Percentiles rank a stretch among this genome's conserved stretches.
Evolutionary conservation across 75 land plant species (phyloP).

Genomic region (Cupressus sempervirens): DNA sequence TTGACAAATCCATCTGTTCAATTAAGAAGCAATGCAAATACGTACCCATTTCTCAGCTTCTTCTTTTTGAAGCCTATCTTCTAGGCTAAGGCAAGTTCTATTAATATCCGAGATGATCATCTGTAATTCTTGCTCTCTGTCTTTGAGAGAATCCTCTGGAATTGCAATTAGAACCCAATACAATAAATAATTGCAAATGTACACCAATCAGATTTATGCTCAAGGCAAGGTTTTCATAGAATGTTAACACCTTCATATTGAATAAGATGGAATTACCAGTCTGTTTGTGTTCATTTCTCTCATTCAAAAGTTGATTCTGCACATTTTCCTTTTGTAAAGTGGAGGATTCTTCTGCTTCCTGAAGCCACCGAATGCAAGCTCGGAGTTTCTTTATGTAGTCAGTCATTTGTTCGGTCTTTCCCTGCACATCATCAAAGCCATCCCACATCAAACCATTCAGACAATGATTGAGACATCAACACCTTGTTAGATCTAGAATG

Average conservation of each 20-base stretch:
- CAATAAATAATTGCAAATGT: background rate
- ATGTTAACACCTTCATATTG: background rate
- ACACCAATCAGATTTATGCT: background rate
- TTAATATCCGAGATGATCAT: slow-evolving; percentile 25
- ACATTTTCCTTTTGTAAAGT: slow-evolving; percentile 47
- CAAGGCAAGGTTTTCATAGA: background rate
- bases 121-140: slow-evolving; percentile 45
- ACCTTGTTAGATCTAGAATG: background rate
- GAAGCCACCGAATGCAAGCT: slow-evolving; percentile 73
- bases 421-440: slow-evolving; percentile 39
- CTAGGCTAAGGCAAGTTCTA: slow-evolving; percentile 16
- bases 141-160: slow-evolving; percentile 34
- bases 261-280: slow-evolving; percentile 1
- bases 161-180: background rate
- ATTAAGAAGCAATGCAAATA: background rate
- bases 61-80: slow-evolving; percentile 37
- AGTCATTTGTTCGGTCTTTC: slow-evolving; percentile 72
- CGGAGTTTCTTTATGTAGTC: slow-evolving; percentile 81
- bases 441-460: background rate
- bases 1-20: background rate
- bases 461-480: background rate
- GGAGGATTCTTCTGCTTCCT: slow-evolving; percentile 54
- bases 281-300: background rate
- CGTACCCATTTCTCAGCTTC: slow-evolving; percentile 36
- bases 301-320: slow-evolving; percentile 20